Conservation (phyloP, 257 asterid species). For the Solanum pinnatisectum region DNA sequence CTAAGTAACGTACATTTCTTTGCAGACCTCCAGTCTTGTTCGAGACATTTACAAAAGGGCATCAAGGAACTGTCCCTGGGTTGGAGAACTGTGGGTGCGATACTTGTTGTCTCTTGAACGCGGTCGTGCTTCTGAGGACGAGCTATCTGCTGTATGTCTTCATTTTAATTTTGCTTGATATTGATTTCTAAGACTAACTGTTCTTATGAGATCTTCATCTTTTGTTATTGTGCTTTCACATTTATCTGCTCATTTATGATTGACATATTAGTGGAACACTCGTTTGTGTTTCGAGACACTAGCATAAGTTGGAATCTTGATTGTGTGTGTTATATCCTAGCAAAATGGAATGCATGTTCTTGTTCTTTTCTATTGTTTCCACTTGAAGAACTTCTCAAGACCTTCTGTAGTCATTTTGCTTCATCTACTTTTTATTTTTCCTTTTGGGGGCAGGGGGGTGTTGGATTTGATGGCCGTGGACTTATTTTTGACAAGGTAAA, state of each 20-base stretch:
- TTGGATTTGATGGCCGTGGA: neutral
- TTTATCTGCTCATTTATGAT: neutral
- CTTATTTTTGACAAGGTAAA: neutral
- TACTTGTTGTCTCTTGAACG: constrained; percentile 81
- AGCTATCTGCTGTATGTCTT: constrained; percentile 52
- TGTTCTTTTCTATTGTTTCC: neutral
- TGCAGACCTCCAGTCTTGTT: constrained; percentile 73
- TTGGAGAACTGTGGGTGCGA: constrained; percentile 85
- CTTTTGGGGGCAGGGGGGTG: neutral
- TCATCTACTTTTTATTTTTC: neutral
- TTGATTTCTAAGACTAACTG: neutral
- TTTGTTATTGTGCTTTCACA: neutral
- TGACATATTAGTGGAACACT: neutral
- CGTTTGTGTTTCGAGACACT: neutral
- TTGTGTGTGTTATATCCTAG: neutral
- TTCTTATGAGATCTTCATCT: neutral
- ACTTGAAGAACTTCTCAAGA: neutral
- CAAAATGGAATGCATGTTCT: neutral
- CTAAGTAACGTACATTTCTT: constrained; percentile 2
- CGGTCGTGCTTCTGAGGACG: constrained; percentile 66
- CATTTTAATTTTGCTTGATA: neutral
- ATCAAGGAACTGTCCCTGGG: constrained; percentile 93
- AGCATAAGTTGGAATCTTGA: neutral
- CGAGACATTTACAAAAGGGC: constrained; percentile 78
- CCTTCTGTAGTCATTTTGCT: neutral